These are phyloP conservation scores for Penicillium sp. DNA, from an alignment of 2,329 filamentous ascomycete genomes.

Conservation along the genomic window DNA sequence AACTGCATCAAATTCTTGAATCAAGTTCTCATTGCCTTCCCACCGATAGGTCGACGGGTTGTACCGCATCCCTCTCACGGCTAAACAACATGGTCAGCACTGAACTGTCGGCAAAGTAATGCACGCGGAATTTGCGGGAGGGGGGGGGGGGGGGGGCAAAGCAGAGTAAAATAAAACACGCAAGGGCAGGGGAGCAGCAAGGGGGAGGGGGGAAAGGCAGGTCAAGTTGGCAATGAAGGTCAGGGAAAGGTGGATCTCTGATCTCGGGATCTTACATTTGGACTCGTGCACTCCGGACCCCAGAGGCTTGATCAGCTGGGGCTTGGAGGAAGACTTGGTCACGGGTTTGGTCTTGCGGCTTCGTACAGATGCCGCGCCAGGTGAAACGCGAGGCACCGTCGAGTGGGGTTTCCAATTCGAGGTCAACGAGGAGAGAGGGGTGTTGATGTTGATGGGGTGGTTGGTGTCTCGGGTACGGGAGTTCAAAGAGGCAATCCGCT, in stretches of 20 bases:
- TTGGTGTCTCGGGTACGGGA: constrained; percentile 33
- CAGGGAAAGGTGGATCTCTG: too few relatives aligned
- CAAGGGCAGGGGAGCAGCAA: not conserved
- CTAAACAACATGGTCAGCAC: constrained; percentile 41
- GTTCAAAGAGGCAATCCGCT: constrained; percentile 46
- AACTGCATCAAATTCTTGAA: constrained; percentile 63
- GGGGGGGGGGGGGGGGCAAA: not conserved
- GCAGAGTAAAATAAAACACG: not conserved
- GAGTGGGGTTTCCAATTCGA: constrained; percentile 57
- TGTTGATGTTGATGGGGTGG: not conserved
- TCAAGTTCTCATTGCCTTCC: constrained; percentile 94
- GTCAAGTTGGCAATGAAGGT: too few relatives aligned
- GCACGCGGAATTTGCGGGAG: not conserved
- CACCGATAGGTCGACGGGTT: constrained; percentile 81
- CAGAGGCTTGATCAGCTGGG: constrained; percentile 83
- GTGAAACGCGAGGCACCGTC: constrained; percentile 45
- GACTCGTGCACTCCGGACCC: constrained; percentile 64
- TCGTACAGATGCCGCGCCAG: constrained; percentile 45
- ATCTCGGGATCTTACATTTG: constrained; percentile 59
- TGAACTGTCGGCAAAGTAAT: not conserved
- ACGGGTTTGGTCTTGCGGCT: constrained; percentile 37
- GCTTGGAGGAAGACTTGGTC: constrained; percentile 50
- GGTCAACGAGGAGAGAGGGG: constrained; percentile 47
- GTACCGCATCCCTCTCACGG: constrained; percentile 92
- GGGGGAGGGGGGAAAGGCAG: not conserved